Evolutionary conservation across 1,284 basidiomycete species (phyloP).

Genomic region (Wallemia ichthyophaga): DNA sequence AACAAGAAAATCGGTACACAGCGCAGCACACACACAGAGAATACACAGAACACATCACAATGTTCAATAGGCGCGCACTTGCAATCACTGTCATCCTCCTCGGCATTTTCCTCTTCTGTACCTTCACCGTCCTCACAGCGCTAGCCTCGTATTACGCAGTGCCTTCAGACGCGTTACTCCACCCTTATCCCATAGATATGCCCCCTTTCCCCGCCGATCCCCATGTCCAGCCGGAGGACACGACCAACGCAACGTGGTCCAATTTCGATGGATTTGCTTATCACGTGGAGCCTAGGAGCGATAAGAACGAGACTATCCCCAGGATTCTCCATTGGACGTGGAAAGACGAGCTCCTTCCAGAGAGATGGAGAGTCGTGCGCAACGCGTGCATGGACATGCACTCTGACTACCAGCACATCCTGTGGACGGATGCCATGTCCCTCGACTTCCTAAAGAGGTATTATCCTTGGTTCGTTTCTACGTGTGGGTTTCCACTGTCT

Average conservation of each 20-base stretch:
- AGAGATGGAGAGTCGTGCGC: conserved; percentile 33
- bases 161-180: conserved; percentile 40
- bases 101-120: conserved; percentile 58
- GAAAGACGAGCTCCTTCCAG: conserved; percentile 67
- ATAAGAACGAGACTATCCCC: conserved; percentile 45
- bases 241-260: neutral
- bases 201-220: conserved; percentile 20
- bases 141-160: conserved; percentile 74
- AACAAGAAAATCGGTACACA: no score
- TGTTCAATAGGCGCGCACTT: neutral
- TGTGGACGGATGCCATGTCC: conserved; percentile 82
- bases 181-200: conserved; percentile 32
- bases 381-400: conserved; percentile 17
- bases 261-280: conserved; percentile 9
- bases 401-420: conserved; percentile 79
- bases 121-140: conserved; percentile 66
- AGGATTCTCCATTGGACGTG: conserved; percentile 94
- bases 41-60: neutral
- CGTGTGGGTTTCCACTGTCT: neutral
- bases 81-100: conserved; percentile 15
- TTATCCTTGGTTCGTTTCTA: conserved; percentile 67
- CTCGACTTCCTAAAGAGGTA: conserved; percentile 62
- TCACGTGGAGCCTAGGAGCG: conserved; percentile 25
- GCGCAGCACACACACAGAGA: no score
- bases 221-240: conserved; percentile 6